Evolutionary conservation across 495 filamentous ascomycete species (phyloP).

Genomic region (Hypoxylon intermedium): DNA sequence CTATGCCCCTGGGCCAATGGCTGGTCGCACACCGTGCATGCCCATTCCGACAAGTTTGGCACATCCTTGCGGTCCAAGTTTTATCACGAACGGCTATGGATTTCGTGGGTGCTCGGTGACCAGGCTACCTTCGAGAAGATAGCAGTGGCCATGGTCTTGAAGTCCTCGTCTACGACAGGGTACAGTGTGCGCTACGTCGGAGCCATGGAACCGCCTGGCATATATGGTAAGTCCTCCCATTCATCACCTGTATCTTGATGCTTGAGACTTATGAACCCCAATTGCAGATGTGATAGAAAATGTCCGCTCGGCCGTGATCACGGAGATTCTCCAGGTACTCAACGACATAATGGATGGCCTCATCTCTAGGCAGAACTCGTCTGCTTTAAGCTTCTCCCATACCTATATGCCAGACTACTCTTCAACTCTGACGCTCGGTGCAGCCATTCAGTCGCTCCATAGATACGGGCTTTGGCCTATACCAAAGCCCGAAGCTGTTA

Average conservation of each 20-base stretch:
- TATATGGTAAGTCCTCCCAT: constrained; percentile 37
- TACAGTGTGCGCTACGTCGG: constrained; percentile 21
- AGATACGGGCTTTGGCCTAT: constrained; percentile 22
- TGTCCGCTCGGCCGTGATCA: constrained; percentile 4
- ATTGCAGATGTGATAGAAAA: constrained; percentile 22
- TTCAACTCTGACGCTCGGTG: constrained; percentile 26
- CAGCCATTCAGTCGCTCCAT: constrained; percentile 20
- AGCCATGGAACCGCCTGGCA: constrained; percentile 31
- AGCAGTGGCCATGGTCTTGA: constrained; percentile 17
- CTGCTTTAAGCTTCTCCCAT: too few relatives aligned
- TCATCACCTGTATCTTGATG: neutral
- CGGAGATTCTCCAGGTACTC: too few relatives aligned
- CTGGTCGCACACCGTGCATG: constrained; percentile 29
- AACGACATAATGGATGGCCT: too few relatives aligned
- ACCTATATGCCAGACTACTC: too few relatives aligned
- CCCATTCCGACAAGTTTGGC: constrained; percentile 22
- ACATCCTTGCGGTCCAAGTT: constrained; percentile 18
- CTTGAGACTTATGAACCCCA: neutral
- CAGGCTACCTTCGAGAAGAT: constrained; percentile 18
- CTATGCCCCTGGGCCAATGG: constrained; percentile 32
- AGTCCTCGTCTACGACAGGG: constrained; percentile 5
- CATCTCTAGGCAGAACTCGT: too few relatives aligned
- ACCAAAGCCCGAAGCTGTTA: constrained; percentile 9
- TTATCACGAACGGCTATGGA: constrained; percentile 34
- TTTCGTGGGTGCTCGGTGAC: constrained; percentile 35